These are phyloP conservation scores for Linum usitatissimum DNA, from an alignment of 345 rosid species.

Conservation along the genomic window DNA sequence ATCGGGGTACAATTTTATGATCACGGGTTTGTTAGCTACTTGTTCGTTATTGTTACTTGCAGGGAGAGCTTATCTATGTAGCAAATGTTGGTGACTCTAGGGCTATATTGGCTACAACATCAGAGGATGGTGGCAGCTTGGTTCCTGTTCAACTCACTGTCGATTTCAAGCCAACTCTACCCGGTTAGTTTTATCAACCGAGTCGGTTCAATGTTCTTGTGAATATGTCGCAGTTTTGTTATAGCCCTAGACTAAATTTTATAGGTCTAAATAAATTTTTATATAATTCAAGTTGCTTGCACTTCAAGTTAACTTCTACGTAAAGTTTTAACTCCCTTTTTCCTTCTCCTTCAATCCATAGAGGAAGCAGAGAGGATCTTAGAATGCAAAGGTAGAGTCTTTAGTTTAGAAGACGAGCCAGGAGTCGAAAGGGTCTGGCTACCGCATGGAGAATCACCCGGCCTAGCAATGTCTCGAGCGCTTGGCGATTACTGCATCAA, in stretches of 20 bases:
- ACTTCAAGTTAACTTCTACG: too few species aligned
- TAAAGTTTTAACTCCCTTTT: background rate
- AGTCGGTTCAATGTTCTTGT: too few species aligned
- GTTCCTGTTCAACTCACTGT: conserved; percentile 50
- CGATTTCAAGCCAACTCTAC: conserved; percentile 70
- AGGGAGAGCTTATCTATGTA: conserved; percentile 62
- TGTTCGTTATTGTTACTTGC: background rate
- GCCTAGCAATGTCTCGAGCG: conserved; percentile 94
- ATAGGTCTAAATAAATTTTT: too few species aligned
- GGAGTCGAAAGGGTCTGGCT: conserved; percentile 83
- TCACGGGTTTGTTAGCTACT: background rate
- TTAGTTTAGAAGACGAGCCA: conserved; percentile 58
- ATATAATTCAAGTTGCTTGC: too few species aligned
- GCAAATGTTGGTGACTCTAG: conserved; percentile 93
- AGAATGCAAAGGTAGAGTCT: conserved; percentile 59
- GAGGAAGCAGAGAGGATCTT: conserved; percentile 80
- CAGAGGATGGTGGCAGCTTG: conserved; percentile 32
- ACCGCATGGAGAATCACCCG: conserved; percentile 65
- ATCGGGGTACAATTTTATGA: too few species aligned
- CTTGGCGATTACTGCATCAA: conserved; percentile 73
- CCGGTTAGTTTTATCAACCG: conserved; percentile 33
- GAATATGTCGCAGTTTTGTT: too few species aligned
- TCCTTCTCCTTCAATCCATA: conserved; percentile 9
- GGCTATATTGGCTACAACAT: conserved; percentile 51
- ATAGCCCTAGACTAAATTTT: too few species aligned